Evolutionary conservation across 2,329 filamentous ascomycete genomes (phyloP), one percentile per base, ranked within the genome.

Genomic region (Neofusicoccum laricinum): DNA sequence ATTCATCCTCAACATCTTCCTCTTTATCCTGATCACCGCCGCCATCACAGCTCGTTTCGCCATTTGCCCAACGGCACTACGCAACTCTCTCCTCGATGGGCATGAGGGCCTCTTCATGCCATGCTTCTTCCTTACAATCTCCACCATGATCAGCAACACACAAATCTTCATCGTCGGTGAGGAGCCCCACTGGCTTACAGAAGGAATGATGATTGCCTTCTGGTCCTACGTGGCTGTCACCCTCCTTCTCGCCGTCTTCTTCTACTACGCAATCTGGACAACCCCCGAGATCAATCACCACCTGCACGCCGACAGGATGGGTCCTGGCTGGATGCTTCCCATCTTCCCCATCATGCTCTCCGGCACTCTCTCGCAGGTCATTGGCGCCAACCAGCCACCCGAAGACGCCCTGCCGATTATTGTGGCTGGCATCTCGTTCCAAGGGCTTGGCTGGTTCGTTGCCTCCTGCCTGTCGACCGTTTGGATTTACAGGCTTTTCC

Each of bases 281-380:
- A 78, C 7, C 84, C 85, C 70, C 12, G 19, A 48, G 3, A 63
- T 63, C 61, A 63, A 63, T 34, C 15, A 41, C 10, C 34, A 77
- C 66, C 88, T 87, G 65, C 81, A 80, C 5, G 77, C 91, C 15
- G 84, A 87, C 63, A 86, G 84, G 43, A 90, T 91, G 85, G 90
- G 89, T 82, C 90, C 90, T 0, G 87, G 88, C 0, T 91, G 89
- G 89, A 85, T 91, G 64, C 78, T 92, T 6, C 89, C 89, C 46
- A 88, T 91, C 70, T 92, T 91, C 73, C 89, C 89, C 15, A 81
- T 90, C 73, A 91, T 92, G 89, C 80, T 92, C 8, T 84, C 84
- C 0, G 89, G 90, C 2, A 92, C 89, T 2, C 86, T 92, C 49
- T 88, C 89, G 1, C 85, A 86, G 1, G 84, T 89, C 65, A 88